Conservation (phyloP, 1,284 basidiomycete species). For the Irpex rosettiformis region DNA sequence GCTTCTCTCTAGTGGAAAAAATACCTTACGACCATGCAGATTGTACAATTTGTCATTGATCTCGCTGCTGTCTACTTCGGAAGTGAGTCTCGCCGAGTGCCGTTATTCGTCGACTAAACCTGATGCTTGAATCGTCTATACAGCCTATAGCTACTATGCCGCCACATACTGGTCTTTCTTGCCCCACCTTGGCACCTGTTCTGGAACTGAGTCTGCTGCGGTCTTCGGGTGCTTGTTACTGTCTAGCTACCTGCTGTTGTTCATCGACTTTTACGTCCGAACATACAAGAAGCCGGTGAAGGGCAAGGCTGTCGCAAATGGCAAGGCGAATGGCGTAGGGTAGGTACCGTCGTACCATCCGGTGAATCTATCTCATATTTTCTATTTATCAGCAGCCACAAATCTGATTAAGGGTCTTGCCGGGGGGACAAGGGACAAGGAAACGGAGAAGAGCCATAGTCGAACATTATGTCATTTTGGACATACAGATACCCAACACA, state of each 20-base stretch:
- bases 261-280: conserved; percentile 88
- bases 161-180: conserved; percentile 58
- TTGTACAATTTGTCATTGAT: conserved; percentile 92
- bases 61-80: conserved; percentile 89
- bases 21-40: conserved; percentile 94
- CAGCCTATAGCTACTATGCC: conserved; percentile 85
- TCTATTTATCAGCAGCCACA: conserved; percentile 20
- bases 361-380: neutral
- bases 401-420: conserved; percentile 23
- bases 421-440: neutral
- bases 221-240: conserved; percentile 87
- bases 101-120: neutral
- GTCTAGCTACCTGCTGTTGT: conserved; percentile 86
- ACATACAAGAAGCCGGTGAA: conserved; percentile 71
- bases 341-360: neutral
- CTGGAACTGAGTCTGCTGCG: conserved; percentile 87
- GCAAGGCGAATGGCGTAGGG: conserved; percentile 21
- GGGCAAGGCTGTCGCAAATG: conserved; percentile 29
- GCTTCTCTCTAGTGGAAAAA: conserved; percentile 83
- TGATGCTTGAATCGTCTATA: conserved; percentile 18
- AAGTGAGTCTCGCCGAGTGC: conserved; percentile 53
- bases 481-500: conserved; percentile 4
- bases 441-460: neutral
- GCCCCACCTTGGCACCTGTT: conserved; percentile 78
- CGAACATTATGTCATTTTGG: conserved; percentile 5